Percentiles rank a stretch among this genome's conserved stretches.
phyloP scores from a whole-genome alignment of 495 filamentous ascomycete genomes.

The Hypomontagnella monticulosa region DNA sequence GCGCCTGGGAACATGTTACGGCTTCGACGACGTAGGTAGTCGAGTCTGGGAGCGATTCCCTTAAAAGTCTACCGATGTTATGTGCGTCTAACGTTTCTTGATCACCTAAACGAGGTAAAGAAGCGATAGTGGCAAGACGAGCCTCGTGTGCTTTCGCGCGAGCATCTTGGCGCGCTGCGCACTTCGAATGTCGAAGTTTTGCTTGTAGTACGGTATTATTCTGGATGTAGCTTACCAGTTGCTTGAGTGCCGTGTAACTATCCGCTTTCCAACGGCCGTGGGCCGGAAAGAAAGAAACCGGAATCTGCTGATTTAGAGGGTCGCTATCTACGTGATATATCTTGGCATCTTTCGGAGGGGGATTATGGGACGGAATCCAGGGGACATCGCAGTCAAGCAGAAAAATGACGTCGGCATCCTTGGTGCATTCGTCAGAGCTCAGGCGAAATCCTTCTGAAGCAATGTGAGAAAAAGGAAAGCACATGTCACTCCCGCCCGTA shows the following conservation, averaged over 20 bases:
- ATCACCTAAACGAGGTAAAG: conserved; percentile 29
- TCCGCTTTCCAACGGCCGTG: conserved; percentile 52
- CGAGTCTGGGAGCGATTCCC: conserved; percentile 27
- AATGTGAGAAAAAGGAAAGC: conserved; percentile 74
- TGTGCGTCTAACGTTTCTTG: conserved; percentile 23
- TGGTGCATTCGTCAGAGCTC: conserved; percentile 70
- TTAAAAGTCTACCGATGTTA: conserved; percentile 44
- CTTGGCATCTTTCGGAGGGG: conserved; percentile 59
- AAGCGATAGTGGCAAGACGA: conserved; percentile 30
- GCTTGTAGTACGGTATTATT: conserved; percentile 2
- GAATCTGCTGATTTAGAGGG: conserved; percentile 76
- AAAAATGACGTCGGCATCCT: conserved; percentile 76
- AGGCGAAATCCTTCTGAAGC: conserved; percentile 72
- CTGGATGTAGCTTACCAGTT: conserved; percentile 44
- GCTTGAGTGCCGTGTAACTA: conserved; percentile 47
- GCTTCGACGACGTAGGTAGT: conserved; percentile 51
- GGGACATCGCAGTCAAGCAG: conserved; percentile 82
- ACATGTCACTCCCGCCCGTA: conserved; percentile 79
- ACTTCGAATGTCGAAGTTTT: conserved; percentile 27
- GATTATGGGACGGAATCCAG: conserved; percentile 70
- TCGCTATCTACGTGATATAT: conserved; percentile 77
- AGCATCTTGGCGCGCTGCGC: conserved; percentile 17
- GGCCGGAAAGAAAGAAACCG: conserved; percentile 59
- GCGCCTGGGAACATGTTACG: conserved; percentile 40
- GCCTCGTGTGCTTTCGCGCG: conserved; percentile 23